Conservation (phyloP, 2,329 filamentous ascomycete genomes). For the Apiospora arundinis region DNA sequence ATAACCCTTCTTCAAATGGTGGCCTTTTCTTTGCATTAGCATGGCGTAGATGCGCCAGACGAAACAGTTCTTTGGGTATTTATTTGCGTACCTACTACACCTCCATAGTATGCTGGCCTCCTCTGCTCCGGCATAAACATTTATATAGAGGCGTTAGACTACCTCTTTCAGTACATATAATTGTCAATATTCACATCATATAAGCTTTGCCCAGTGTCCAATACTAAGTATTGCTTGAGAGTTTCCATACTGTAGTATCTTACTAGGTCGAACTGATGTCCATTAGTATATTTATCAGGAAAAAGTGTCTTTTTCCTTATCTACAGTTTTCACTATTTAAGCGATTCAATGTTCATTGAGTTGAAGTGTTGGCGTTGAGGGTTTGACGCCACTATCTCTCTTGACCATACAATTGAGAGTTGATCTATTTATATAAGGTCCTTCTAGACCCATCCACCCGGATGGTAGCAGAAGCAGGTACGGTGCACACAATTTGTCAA, state of each 20-base stretch:
- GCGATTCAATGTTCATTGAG: no score
- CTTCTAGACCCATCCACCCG: no score
- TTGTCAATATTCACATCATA: background rate
- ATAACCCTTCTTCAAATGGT: background rate
- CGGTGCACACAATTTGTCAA: background rate
- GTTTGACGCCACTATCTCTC: no score
- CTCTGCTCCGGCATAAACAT: background rate
- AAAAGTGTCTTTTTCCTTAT: no score
- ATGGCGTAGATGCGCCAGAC: background rate
- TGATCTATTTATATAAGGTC: no score
- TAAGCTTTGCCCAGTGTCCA: background rate
- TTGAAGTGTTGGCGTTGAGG: no score
- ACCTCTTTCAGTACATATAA: background rate
- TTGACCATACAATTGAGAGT: no score
- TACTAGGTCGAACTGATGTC: no score
- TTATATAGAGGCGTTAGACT: background rate
- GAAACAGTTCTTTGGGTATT: background rate
- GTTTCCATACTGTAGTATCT: no score
- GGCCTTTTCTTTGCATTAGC: background rate
- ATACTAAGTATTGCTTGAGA: background rate
- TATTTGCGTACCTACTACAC: background rate
- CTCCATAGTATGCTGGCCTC: background rate
- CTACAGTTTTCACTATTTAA: no score
- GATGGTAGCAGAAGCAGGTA: no score
- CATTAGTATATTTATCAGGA: no score